Evolutionary conservation across 331 rosid species (phyloP).

Genomic region (Rosa hybrid): DNA sequence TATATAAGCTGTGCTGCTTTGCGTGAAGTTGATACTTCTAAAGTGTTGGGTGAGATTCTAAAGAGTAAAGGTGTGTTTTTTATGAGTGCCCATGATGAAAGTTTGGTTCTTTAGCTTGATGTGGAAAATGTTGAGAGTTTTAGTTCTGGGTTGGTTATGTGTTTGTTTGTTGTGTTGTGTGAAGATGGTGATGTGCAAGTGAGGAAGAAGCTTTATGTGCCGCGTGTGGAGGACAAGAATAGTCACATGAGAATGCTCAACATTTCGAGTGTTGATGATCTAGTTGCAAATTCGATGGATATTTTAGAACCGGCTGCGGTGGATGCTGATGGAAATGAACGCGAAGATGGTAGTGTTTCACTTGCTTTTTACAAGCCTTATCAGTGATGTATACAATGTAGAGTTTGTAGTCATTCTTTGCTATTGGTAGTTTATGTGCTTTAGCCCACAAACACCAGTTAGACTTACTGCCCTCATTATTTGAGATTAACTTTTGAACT

Average conservation of each 20-base stretch:
- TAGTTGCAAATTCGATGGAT: slow-evolving; percentile 83
- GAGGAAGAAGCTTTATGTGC: slow-evolving; percentile 62
- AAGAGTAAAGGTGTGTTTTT: slow-evolving; percentile 41
- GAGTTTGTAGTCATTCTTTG: not conserved
- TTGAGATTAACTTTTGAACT: not conserved
- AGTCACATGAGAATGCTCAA: slow-evolving; percentile 69
- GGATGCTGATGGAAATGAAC: slow-evolving; percentile 73
- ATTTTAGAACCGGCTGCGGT: slow-evolving; percentile 81
- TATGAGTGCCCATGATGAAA: not conserved
- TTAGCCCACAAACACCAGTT: not conserved
- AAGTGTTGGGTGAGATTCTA: slow-evolving; percentile 61
- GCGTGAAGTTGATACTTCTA: slow-evolving; percentile 84
- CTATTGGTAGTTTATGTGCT: not conserved
- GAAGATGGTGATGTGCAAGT: slow-evolving; percentile 36
- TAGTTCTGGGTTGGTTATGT: not conserved
- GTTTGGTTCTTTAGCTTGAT: not conserved
- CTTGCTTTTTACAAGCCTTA: not conserved
- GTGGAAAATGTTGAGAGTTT: not conserved
- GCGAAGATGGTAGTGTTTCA: slow-evolving; percentile 74
- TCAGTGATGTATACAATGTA: not conserved
- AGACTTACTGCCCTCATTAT: not conserved
- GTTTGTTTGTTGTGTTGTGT: slow-evolving; percentile 10
- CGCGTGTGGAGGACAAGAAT: slow-evolving; percentile 56
- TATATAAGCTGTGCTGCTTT: slow-evolving; percentile 83
- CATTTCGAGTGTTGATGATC: slow-evolving; percentile 71